These are phyloP conservation scores for Capsicum rhomboideum DNA, from an alignment of 257 asterid species.

Conservation along the genomic window DNA sequence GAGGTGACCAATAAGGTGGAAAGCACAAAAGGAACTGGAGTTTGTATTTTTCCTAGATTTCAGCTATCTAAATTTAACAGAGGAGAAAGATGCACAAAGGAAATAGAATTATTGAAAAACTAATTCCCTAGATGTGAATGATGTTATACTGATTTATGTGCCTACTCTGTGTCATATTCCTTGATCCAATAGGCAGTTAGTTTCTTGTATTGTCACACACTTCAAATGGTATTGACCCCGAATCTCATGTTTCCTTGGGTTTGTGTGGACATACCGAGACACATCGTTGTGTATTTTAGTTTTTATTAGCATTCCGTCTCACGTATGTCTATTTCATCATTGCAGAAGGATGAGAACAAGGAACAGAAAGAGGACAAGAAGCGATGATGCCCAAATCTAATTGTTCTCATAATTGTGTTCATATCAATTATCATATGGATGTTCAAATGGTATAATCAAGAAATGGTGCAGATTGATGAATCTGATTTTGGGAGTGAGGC, in stretches of 20 bases:
- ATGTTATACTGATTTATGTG: background rate
- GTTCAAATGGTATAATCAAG: background rate
- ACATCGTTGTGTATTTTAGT: background rate
- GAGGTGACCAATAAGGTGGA: background rate
- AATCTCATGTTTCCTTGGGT: background rate
- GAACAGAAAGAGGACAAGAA: conserved; percentile 4
- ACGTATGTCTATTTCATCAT: background rate
- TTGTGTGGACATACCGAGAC: background rate
- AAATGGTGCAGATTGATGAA: background rate
- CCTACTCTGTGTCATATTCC: background rate
- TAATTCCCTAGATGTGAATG: background rate
- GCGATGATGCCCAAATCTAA: background rate
- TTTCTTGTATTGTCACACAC: background rate
- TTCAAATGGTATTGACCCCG: background rate
- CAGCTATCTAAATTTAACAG: background rate
- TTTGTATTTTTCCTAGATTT: background rate
- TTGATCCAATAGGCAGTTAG: background rate
- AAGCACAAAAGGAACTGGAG: background rate
- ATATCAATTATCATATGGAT: background rate
- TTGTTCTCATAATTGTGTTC: background rate
- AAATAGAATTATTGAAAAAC: background rate
- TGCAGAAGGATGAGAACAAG: background rate
- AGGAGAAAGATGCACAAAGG: background rate
- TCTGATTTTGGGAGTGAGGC: background rate
- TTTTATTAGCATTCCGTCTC: background rate